Evolutionary conservation across 352 stramenopile genomes (phyloP).

Genomic region (Phytophthora podocarpi): DNA sequence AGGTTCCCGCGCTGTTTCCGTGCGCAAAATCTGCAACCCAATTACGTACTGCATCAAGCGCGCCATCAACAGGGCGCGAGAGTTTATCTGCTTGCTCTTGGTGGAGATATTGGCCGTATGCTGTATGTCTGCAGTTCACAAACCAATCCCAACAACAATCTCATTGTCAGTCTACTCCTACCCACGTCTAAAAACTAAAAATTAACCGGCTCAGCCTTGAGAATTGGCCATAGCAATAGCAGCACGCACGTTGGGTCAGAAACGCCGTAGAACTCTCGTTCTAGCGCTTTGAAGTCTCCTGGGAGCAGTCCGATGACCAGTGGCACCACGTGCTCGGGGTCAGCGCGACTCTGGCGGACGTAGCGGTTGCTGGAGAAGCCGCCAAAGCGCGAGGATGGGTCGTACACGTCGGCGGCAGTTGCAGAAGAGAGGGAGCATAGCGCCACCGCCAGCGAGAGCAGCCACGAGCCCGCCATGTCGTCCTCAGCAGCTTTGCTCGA

Average conservation of each 20-base stretch:
- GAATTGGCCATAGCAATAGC: not conserved
- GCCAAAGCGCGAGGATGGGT: slow-evolving; percentile 20
- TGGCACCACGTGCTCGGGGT: slow-evolving; percentile 48
- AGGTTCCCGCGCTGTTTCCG: slow-evolving; percentile 30
- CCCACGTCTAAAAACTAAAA: not conserved
- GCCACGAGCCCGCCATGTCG: slow-evolving; percentile 23
- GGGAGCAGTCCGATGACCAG: slow-evolving; percentile 59
- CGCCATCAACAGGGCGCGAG: slow-evolving; percentile 44
- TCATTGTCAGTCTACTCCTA: not conserved
- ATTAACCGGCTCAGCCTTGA: too few relatives aligned
- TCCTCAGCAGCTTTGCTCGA: not conserved
- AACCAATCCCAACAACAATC: not conserved
- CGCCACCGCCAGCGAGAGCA: slow-evolving; percentile 18
- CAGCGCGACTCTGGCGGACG: slow-evolving; percentile 28
- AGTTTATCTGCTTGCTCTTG: slow-evolving; percentile 50
- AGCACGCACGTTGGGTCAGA: slow-evolving; percentile 62
- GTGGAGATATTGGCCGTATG: slow-evolving; percentile 60
- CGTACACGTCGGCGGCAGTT: not conserved
- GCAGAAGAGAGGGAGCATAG: slow-evolving; percentile 4
- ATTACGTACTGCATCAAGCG: slow-evolving; percentile 47
- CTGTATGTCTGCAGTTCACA: slow-evolving; percentile 37
- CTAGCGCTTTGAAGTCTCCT: slow-evolving; percentile 54
- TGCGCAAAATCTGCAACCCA: slow-evolving; percentile 44
- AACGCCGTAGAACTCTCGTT: slow-evolving; percentile 54
- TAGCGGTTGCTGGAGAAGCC: slow-evolving; percentile 46